Evolutionary conservation across 1,139 yeast genomes (phyloP).

Genomic region (Suhomyces taliae): DNA sequence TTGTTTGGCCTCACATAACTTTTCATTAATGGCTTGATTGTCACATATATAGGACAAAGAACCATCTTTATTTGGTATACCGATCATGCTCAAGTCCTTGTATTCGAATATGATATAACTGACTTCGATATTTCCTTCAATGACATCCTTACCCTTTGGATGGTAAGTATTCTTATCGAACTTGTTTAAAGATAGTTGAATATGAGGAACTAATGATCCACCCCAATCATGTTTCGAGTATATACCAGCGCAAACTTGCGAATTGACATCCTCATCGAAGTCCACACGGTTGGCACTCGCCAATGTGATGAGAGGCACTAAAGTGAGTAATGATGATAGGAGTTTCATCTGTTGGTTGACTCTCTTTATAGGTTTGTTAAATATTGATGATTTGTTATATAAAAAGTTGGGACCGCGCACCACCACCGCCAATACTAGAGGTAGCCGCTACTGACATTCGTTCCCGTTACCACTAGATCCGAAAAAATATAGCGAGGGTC

Average conservation of each 20-base stretch:
- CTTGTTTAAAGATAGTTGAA: conserved; percentile 46
- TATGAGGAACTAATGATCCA: conserved; percentile 67
- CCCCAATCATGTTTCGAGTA: conserved; percentile 88
- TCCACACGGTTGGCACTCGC: conserved; percentile 47
- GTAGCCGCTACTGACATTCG: no score
- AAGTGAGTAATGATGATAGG: conserved; percentile 1
- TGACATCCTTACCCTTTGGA: conserved; percentile 22
- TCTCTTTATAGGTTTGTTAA: no score
- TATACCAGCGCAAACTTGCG: conserved; percentile 86
- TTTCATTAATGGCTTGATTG: conserved; percentile 55
- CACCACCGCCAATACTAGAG: no score
- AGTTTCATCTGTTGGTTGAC: background rate
- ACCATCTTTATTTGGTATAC: conserved; percentile 38
- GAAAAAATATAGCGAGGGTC: no score
- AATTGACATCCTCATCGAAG: conserved; percentile 43
- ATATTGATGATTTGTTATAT: no score
- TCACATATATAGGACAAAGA: conserved; percentile 69
- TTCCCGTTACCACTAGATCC: no score
- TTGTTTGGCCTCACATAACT: conserved; percentile 54
- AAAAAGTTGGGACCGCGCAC: no score
- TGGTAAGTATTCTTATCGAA: conserved; percentile 38
- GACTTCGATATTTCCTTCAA: conserved; percentile 42
- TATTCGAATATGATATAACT: conserved; percentile 81
- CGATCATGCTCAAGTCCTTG: conserved; percentile 70
- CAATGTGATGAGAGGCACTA: conserved; percentile 5